These are phyloP conservation scores for Pythium aphanidermatum DNA, from an alignment of 352 stramenopile species.

Conservation along the genomic window DNA sequence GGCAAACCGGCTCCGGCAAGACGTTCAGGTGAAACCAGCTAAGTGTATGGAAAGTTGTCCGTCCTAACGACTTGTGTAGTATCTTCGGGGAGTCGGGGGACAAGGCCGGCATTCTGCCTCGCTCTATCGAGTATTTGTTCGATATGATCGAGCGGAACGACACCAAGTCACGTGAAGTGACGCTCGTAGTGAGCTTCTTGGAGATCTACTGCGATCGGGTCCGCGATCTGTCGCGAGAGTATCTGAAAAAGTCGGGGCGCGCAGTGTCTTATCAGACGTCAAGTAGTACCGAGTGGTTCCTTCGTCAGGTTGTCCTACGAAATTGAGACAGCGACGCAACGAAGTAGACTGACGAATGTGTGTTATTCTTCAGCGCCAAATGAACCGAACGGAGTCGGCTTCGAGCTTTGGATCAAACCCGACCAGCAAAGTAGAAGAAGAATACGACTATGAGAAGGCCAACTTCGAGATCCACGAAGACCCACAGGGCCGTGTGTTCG, in stretches of 20 bases:
- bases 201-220: conserved; percentile 94
- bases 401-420: conserved; percentile 61
- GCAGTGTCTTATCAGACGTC: conserved; percentile 71
- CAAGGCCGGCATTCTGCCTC: conserved; percentile 81
- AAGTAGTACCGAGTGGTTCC: conserved; percentile 78
- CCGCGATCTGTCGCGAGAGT: conserved; percentile 87
- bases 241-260: conserved; percentile 63
- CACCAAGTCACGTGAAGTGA: conserved; percentile 60
- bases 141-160: conserved; percentile 65
- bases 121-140: conserved; percentile 89
- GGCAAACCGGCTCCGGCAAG: conserved; percentile 82
- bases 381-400: conserved; percentile 57
- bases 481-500: conserved; percentile 87
- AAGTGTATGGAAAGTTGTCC: neutral
- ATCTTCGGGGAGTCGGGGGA: conserved; percentile 88
- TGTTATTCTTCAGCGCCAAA: conserved; percentile 34
- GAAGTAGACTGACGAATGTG: too few species aligned
- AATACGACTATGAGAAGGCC: conserved; percentile 84
- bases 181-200: conserved; percentile 86
- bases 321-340: too few species aligned
- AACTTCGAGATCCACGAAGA: conserved; percentile 93
- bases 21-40: conserved; percentile 61
- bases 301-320: conserved; percentile 81
- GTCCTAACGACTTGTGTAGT: conserved; percentile 22
- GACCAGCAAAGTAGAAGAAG: conserved; percentile 40